Evolutionary conservation across 371 early-diverging fungal genomes (phyloP).

Genomic region (Polyrhizophydium stewartii): DNA sequence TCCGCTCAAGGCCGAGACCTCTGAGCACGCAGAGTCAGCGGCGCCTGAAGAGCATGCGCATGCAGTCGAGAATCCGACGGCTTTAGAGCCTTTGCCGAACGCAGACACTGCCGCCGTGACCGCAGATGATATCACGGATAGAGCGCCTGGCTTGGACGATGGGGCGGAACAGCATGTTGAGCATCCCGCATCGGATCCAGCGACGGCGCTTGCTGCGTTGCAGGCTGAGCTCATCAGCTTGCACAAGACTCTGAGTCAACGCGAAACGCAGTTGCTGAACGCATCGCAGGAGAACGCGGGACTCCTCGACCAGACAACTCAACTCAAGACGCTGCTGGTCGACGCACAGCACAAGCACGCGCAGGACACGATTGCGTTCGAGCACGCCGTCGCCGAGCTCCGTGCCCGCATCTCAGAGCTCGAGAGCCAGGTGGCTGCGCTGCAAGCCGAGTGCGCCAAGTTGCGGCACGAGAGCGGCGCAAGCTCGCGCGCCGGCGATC

Average conservation of each 20-base stretch:
- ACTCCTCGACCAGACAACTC: slow-evolving; percentile 40
- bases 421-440: slow-evolving; percentile 7
- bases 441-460: slow-evolving; percentile 28
- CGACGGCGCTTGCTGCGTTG: no score
- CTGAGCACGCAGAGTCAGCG: no score
- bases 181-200: no score
- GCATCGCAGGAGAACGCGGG: slow-evolving; percentile 60
- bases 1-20: no score
- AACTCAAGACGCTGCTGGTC: slow-evolving; percentile 2
- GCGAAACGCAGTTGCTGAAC: slow-evolving; percentile 59
- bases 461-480: slow-evolving; percentile 28
- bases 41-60: no score
- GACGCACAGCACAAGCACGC: slow-evolving; percentile 44
- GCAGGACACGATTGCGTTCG: slow-evolving; percentile 21
- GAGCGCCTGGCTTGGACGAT: no score
- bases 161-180: no score
- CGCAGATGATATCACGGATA: no score
- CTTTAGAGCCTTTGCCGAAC: no score
- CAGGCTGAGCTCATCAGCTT: no score
- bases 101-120: no score
- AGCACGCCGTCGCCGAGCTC: slow-evolving; percentile 8
- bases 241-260: slow-evolving; percentile 36
- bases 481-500: slow-evolving; percentile 47
- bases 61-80: no score
- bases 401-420: slow-evolving; percentile 3